Conservation (phyloP, 129 eudicot species). For the Centrapalus pauciflorus region DNA sequence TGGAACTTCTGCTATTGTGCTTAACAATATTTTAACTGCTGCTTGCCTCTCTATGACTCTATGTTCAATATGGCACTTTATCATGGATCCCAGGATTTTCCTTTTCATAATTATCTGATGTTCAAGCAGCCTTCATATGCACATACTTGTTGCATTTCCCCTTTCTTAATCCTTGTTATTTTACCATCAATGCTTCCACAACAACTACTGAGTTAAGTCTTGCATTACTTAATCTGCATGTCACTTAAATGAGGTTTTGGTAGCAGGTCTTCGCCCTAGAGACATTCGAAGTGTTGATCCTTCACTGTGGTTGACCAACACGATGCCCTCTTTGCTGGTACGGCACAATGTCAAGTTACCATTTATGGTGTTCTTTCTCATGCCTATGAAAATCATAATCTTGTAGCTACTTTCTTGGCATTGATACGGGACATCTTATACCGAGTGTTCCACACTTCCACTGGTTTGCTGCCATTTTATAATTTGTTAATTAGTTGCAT, state of each 20-base stretch:
- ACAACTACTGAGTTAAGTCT: not conserved
- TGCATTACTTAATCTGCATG: not conserved
- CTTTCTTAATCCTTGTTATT: not conserved
- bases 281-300: conserved; percentile 99
- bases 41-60: conserved; percentile 3
- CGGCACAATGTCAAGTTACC: conserved; percentile 10
- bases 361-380: not conserved
- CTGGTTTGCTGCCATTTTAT: not conserved
- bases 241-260: conserved; percentile 9
- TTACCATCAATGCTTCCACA: not conserved
- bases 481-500: conserved; percentile 7
- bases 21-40: not conserved
- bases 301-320: conserved; percentile 91
- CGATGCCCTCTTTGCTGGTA: conserved; percentile 98
- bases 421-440: not conserved
- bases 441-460: not conserved
- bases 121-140: conserved; percentile 1
- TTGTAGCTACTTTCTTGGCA: not conserved
- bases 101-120: not conserved
- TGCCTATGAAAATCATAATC: not conserved
- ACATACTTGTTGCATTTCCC: not conserved
- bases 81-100: not conserved
- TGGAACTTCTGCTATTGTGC: not conserved
- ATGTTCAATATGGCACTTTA: not conserved
- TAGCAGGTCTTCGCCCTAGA: conserved; percentile 91